phyloP scores from a whole-genome alignment of 2,329 filamentous ascomycete genomes.

The Colletotrichum orchidophilum region DNA sequence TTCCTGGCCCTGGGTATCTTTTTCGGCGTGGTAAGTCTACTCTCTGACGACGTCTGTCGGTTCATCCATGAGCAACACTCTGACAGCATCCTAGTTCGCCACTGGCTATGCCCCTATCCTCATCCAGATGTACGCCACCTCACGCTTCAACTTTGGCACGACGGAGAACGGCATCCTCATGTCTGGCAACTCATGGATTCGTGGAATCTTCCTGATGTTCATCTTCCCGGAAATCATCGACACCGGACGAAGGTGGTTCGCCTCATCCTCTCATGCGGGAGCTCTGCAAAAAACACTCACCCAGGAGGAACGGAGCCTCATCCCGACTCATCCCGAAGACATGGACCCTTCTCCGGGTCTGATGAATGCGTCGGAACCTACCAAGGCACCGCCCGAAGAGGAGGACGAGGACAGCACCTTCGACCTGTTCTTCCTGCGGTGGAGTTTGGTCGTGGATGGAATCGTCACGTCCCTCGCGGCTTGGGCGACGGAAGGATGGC shows the following conservation, averaged over 20 bases:
- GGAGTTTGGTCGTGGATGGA: constrained; percentile 72
- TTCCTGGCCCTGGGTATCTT: constrained; percentile 74
- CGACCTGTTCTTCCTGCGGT: constrained; percentile 73
- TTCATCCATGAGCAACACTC: neutral
- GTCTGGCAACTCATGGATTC: constrained; percentile 63
- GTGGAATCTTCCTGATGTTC: constrained; percentile 64
- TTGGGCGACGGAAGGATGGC: constrained; percentile 71
- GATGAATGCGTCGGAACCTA: constrained; percentile 56
- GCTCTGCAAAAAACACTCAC: constrained; percentile 19
- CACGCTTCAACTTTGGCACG: constrained; percentile 64
- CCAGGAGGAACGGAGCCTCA: constrained; percentile 32
- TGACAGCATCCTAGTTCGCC: constrained; percentile 45
- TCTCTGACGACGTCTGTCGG: neutral
- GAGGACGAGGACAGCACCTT: constrained; percentile 64
- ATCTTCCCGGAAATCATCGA: constrained; percentile 64
- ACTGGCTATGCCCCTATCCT: constrained; percentile 74
- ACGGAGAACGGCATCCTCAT: constrained; percentile 66
- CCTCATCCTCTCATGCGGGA: constrained; percentile 24
- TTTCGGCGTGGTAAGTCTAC: constrained; percentile 63
- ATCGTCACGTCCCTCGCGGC: constrained; percentile 69
- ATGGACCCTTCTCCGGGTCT: constrained; percentile 53
- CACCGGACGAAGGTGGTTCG: constrained; percentile 51
- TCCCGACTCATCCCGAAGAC: constrained; percentile 50
- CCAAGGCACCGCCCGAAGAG: constrained; percentile 41
- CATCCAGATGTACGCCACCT: constrained; percentile 67